Percentiles rank a stretch among this genome's conserved stretches.
Conservation (phyloP, 2,329 filamentous ascomycete species). For the Coniochaeta sp. region DNA sequence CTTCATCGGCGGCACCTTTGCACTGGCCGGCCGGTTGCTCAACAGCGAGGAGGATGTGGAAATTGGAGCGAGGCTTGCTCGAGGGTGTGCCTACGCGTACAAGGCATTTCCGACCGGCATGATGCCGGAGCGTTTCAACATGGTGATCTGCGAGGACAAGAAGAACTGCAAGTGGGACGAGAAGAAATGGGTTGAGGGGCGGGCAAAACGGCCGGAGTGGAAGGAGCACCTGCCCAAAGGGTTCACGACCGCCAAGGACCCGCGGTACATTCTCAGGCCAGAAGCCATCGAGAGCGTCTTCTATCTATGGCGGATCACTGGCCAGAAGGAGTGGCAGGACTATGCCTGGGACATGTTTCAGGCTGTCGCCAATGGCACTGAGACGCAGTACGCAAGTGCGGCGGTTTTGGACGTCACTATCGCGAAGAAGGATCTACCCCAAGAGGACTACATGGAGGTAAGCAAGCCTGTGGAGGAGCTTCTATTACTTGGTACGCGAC, state of each 20-base stretch:
- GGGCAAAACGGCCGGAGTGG: conserved; percentile 25
- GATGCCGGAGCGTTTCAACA: conserved; percentile 37
- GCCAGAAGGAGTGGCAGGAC: conserved; percentile 36
- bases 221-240: conserved; percentile 41
- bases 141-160: conserved; percentile 30
- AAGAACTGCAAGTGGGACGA: conserved; percentile 43
- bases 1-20: conserved; percentile 64
- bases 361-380: conserved; percentile 33
- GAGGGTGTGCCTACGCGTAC: conserved; percentile 57
- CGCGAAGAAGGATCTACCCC: conserved; percentile 13
- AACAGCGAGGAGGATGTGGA: conserved; percentile 41
- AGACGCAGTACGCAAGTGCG: conserved; percentile 35
- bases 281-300: conserved; percentile 32
- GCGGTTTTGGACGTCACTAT: conserved; percentile 41
- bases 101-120: conserved; percentile 44
- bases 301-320: conserved; percentile 44
- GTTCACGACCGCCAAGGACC: conserved; percentile 49
- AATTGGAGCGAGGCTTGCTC: conserved; percentile 46
- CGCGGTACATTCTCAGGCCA: conserved; percentile 38
- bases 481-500: background rate
- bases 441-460: conserved; percentile 31
- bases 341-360: conserved; percentile 46
- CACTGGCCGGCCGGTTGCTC: conserved; percentile 56
- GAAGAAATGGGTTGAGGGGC: conserved; percentile 24
- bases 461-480: conserved; percentile 18